A percentile compares a stretch with the other conserved stretches of the same genome.
These are phyloP conservation scores for Penicillium chermesinum DNA, from an alignment of 495 filamentous ascomycete genomes.

Conservation along the genomic window DNA sequence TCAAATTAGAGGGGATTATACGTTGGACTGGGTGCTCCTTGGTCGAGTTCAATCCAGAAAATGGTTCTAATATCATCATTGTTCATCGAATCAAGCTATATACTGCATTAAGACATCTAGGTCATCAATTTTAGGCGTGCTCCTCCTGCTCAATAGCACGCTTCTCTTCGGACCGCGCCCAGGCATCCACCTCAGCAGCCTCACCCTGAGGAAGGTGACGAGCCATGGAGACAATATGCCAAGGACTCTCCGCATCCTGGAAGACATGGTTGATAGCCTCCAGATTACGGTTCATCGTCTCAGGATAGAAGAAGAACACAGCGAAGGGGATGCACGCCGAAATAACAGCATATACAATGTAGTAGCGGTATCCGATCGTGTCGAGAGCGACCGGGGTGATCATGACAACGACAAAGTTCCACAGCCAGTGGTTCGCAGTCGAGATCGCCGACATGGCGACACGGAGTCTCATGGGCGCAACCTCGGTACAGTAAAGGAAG, in stretches of 20 bases:
- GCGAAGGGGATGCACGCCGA: conserved; percentile 28
- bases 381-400: conserved; percentile 51
- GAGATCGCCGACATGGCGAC: conserved; percentile 49
- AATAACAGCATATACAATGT: conserved; percentile 48
- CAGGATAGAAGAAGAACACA: conserved; percentile 62
- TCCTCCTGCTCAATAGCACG: conserved; percentile 9
- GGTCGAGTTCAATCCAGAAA: too few species aligned
- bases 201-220: conserved; percentile 15
- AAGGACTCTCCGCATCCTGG: conserved; percentile 11
- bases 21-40: too few species aligned
- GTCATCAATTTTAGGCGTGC: conserved; percentile 1
- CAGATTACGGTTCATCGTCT: conserved; percentile 33
- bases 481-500: conserved; percentile 53
- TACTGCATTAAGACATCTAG: too few species aligned
- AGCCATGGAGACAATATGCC: conserved; percentile 22
- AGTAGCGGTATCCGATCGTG: conserved; percentile 50
- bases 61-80: too few species aligned
- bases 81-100: too few species aligned
- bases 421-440: conserved; percentile 49
- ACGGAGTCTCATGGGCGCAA: conserved; percentile 36
- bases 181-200: conserved; percentile 8
- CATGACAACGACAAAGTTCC: conserved; percentile 45
- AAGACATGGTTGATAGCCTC: conserved; percentile 20
- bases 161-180: conserved; percentile 10
- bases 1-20: too few species aligned